A percentile compares a stretch with the other conserved stretches of the same genome.
phyloP scores from a whole-genome alignment of 148 eudicot species.

The Vaccinium darrowii region DNA sequence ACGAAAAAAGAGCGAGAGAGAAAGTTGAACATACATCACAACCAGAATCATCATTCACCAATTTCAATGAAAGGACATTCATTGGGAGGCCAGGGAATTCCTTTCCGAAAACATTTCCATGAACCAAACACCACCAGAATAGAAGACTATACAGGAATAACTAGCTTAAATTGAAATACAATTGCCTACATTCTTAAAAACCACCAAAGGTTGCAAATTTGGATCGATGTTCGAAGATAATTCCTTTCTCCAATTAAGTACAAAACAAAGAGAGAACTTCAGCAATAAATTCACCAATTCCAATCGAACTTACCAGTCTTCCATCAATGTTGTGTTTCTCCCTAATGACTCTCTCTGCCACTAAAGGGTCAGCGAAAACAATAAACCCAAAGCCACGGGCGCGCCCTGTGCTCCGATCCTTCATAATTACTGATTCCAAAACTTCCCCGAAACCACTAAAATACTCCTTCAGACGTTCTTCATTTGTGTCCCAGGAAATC shows the following conservation, averaged over 20 bases:
- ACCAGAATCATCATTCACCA: neutral
- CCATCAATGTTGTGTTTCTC: constrained; percentile 90
- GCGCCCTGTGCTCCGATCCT: constrained; percentile 82
- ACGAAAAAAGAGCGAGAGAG: neutral
- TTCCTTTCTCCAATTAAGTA: neutral
- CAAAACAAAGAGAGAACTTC: neutral
- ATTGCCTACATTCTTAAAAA: neutral
- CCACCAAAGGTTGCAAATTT: neutral
- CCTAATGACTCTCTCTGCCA: constrained; percentile 68
- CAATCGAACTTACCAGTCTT: constrained; percentile 51
- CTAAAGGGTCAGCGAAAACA: constrained; percentile 68
- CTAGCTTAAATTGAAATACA: neutral
- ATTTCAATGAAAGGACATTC: neutral
- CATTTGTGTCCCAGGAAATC: constrained; percentile 86
- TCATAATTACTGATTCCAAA: constrained; percentile 83
- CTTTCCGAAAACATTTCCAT: neutral
- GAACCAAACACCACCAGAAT: neutral
- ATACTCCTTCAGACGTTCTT: constrained; percentile 77
- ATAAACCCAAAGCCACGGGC: constrained; percentile 87
- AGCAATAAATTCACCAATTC: neutral
- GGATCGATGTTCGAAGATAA: neutral
- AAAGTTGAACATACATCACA: neutral
- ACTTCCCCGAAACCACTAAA: constrained; percentile 73
- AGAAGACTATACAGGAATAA: neutral
- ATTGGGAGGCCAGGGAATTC: neutral